Conservation (phyloP, 176 grass and related monocot species). For the Cymbopogon citratus region DNA sequence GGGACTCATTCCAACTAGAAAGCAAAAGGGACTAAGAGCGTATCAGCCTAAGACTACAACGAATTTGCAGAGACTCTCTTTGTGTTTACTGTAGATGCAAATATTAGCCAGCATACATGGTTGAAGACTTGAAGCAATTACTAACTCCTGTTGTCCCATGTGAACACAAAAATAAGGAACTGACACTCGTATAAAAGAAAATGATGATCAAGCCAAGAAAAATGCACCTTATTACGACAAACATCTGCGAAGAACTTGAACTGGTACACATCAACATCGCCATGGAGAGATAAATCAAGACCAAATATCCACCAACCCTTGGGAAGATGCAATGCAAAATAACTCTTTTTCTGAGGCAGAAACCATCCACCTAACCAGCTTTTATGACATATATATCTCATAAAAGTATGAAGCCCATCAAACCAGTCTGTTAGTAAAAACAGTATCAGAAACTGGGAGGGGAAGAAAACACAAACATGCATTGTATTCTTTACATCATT, state of each 20-base stretch:
- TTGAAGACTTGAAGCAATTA: constrained; percentile 15
- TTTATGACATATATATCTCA: constrained; percentile 93
- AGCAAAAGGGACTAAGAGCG: neutral
- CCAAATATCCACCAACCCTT: constrained; percentile 97
- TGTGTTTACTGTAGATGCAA: neutral
- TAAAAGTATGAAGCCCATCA: constrained; percentile 91
- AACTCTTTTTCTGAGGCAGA: constrained; percentile 91
- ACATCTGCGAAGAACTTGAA: constrained; percentile 90
- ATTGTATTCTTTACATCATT: constrained; percentile 10
- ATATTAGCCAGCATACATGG: constrained; percentile 9
- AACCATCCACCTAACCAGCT: constrained; percentile 98
- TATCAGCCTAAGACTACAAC: neutral
- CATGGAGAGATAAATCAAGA: constrained; percentile 94
- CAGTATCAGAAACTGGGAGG: constrained; percentile 14
- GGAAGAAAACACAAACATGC: constrained; percentile 20
- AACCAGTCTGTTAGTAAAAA: constrained; percentile 75
- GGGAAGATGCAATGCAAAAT: constrained; percentile 88
- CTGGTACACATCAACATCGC: constrained; percentile 92
- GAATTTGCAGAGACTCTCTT: neutral
- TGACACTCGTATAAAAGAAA: neutral
- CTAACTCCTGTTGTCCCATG: neutral
- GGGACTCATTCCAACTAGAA: neutral
- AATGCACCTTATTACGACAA: constrained; percentile 69
- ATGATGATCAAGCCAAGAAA: neutral
- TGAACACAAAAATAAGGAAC: constrained; percentile 7